Evolutionary conservation across 2,329 filamentous ascomycete species (phyloP), one percentile per base, ranked within the genome.

Genomic region (Colletotrichum lindemuthianum): DNA sequence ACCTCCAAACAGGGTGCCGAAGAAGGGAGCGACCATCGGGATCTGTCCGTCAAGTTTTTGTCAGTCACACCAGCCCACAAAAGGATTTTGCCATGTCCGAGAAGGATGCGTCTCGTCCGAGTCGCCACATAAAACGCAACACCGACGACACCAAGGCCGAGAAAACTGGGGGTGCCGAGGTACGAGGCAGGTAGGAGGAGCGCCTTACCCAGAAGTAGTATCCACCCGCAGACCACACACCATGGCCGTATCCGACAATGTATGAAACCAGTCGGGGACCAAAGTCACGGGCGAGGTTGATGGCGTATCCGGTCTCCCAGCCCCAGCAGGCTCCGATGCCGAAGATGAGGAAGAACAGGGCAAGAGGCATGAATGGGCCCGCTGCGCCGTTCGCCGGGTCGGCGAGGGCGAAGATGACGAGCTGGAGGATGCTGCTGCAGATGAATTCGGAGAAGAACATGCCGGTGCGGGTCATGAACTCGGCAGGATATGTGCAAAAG

Each of bases 251-350:
- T 2, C 90, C 90, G 58, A 92, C 70, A 72, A 88, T 85, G 72
- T 88, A 90, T 1, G 86, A 85, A 67, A 90, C 85, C 47, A 92
- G 74, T 10, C 90, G 81, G 9, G 90, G 90, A 1, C 89, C 88
- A 72, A 92, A 90, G 68, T 93, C 90, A 75, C 90, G 83, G 40
- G 89, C 90, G 45, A 91, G 75, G 71, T 92, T 92, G 68, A 92
- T 91, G 13, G 90, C 90, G 75, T 91, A 93, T 41, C 90, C 90
- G 1, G 90, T 93, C 74, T 92, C 86, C 88, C 88, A 92, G 7
- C 90, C 90, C 70, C 91, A 92, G 72, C 88, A 90, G 37, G 88
- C 87, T 15, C 89, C 90, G 24, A 92, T 87, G 8, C 89, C 90
- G 71, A 92, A 92, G 67, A 92, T 88, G 51, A 92, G 79, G 76